These are phyloP conservation scores for Bipolaris bicolor DNA, from an alignment of 2,329 filamentous ascomycete species.

Conservation along the genomic window DNA sequence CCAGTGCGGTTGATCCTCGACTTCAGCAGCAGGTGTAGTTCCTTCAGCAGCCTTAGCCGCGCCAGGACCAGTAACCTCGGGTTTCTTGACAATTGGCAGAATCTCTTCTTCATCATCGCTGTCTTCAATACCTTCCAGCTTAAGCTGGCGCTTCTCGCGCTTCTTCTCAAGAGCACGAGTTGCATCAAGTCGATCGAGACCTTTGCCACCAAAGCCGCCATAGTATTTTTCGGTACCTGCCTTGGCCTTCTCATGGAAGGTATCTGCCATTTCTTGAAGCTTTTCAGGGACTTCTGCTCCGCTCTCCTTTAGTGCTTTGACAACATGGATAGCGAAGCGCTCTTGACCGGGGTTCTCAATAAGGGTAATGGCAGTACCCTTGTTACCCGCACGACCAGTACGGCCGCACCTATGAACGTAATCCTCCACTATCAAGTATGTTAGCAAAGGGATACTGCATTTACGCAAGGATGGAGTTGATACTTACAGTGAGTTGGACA, in stretches of 20 bases:
- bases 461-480: background rate
- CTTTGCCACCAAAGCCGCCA: slow-evolving; percentile 92
- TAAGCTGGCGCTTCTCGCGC: slow-evolving; percentile 76
- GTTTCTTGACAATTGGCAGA: slow-evolving; percentile 64
- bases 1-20: slow-evolving; percentile 35
- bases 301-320: slow-evolving; percentile 91
- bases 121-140: slow-evolving; percentile 85
- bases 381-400: slow-evolving; percentile 93
- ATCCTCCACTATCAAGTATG: slow-evolving; percentile 68
- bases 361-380: slow-evolving; percentile 92
- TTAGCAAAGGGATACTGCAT: background rate
- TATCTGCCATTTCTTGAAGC: slow-evolving; percentile 65
- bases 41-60: slow-evolving; percentile 39
- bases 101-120: slow-evolving; percentile 80
- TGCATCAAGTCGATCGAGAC: slow-evolving; percentile 87
- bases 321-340: slow-evolving; percentile 84
- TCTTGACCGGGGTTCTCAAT: slow-evolving; percentile 91
- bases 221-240: slow-evolving; percentile 85
- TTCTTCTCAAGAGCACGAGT: slow-evolving; percentile 86
- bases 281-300: slow-evolving; percentile 79
- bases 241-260: slow-evolving; percentile 89
- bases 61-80: slow-evolving; percentile 48
- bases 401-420: slow-evolving; percentile 95
- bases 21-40: slow-evolving; percentile 21
- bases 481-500: slow-evolving; percentile 74